Evolutionary conservation across 1,284 basidiomycete species (phyloP).

Genomic region (Pholiota adiposa): DNA sequence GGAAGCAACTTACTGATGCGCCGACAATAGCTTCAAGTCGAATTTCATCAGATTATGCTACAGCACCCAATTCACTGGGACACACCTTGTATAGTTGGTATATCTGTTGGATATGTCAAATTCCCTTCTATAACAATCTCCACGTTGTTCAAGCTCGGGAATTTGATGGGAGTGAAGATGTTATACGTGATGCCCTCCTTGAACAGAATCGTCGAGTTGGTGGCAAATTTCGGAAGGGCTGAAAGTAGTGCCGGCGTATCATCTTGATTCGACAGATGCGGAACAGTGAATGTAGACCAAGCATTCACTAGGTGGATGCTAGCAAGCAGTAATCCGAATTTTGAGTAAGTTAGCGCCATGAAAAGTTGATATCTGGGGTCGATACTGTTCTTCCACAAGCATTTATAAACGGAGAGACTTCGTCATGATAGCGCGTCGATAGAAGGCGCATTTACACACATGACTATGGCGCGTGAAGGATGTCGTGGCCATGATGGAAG

Average conservation of each 20-base stretch:
- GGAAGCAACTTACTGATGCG: slow-evolving; percentile 40
- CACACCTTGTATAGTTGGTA: slow-evolving; percentile 58
- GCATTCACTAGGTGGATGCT: slow-evolving; percentile 28
- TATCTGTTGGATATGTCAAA: slow-evolving; percentile 55
- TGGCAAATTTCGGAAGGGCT: slow-evolving; percentile 44
- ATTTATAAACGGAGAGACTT: background rate
- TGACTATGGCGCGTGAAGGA: slow-evolving; percentile 4
- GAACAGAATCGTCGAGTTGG: slow-evolving; percentile 60
- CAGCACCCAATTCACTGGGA: background rate
- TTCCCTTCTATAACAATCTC: slow-evolving; percentile 63
- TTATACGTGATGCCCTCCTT: slow-evolving; percentile 60
- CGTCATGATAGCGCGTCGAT: background rate
- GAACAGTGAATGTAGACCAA: slow-evolving; percentile 56
- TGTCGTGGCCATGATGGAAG: slow-evolving; percentile 3
- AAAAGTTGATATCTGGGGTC: background rate
- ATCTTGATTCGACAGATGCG: slow-evolving; percentile 50
- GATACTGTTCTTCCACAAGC: background rate
- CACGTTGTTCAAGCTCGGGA: slow-evolving; percentile 58
- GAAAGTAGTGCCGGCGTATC: slow-evolving; percentile 53
- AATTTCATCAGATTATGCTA: background rate
- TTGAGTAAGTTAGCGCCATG: slow-evolving; percentile 3
- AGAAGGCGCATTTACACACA: background rate
- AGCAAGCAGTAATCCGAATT: background rate
- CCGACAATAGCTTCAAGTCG: slow-evolving; percentile 41
- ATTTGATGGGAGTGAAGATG: slow-evolving; percentile 59